phyloP scores from a whole-genome alignment of 352 stramenopile genomes.

The Phytopythium mirpurense region DNA sequence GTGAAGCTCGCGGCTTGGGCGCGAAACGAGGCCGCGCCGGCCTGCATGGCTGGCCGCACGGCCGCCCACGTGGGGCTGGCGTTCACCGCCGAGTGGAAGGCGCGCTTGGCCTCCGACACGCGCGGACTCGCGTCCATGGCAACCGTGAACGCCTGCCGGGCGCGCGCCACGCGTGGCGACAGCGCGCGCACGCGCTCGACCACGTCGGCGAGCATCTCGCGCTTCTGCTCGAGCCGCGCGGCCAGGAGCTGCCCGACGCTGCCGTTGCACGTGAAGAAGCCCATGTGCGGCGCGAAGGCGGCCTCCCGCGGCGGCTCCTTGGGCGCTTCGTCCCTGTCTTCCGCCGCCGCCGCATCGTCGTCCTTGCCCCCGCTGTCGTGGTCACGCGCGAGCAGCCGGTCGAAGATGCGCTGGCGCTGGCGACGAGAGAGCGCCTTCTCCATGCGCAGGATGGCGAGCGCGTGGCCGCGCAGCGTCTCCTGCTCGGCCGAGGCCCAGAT shows the following conservation, averaged over 20 bases:
- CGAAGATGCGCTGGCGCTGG: background rate
- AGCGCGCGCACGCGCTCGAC: constrained; percentile 2
- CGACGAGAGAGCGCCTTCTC: constrained; percentile 30
- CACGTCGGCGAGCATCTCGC: constrained; percentile 5
- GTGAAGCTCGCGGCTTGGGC: constrained; percentile 3
- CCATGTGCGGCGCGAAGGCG: background rate
- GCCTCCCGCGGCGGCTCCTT: background rate
- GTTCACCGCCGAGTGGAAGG: constrained; percentile 2
- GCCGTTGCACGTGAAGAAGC: background rate
- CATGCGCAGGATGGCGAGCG: constrained; percentile 45
- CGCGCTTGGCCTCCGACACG: background rate
- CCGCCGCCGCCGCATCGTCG: background rate
- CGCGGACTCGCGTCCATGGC: background rate
- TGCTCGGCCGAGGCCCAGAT: constrained; percentile 52
- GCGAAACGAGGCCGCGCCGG: constrained; percentile 1
- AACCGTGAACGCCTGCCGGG: background rate
- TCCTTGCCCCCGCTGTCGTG: background rate
- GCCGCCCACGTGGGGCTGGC: constrained; percentile 3
- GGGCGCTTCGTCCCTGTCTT: background rate
- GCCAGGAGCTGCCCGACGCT: constrained; percentile 1
- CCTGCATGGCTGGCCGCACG: constrained; percentile 1
- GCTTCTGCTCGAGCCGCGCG: constrained; percentile 5
- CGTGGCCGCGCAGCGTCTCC: constrained; percentile 49
- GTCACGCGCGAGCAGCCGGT: background rate
- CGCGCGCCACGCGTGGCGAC: background rate